Conservation (phyloP, 176 grass and related monocot genomes). For the Stipa capillata region DNA sequence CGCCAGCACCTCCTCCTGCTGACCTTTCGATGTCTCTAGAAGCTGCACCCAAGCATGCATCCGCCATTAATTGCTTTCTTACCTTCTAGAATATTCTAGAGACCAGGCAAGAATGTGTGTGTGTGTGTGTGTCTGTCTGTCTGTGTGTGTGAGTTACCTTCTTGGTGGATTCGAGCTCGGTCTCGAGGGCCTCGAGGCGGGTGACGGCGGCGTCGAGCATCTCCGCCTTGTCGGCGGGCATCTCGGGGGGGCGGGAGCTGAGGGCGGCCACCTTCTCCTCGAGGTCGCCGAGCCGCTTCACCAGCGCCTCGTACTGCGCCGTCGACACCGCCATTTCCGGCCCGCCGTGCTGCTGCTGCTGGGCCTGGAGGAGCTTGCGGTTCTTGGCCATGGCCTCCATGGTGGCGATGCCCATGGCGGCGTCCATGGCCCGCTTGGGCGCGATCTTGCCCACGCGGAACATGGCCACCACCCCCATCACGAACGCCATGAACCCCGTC, state of each 20-base stretch:
- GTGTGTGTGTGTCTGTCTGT: no score
- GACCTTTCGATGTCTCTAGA: conserved; percentile 45
- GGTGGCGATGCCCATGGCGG: conserved; percentile 40
- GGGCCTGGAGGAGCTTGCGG: conserved; percentile 29
- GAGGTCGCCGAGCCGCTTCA: conserved; percentile 63
- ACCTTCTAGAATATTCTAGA: not conserved
- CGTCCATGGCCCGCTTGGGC: conserved; percentile 53
- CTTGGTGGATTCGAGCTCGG: conserved; percentile 74
- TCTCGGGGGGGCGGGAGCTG: conserved; percentile 27
- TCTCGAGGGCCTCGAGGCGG: conserved; percentile 58
- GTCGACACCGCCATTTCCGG: conserved; percentile 30
- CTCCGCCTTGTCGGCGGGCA: conserved; percentile 64
- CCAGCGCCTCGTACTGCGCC: conserved; percentile 41
- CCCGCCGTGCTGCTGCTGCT: no score
- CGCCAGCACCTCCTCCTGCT: conserved; percentile 84
- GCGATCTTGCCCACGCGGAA: conserved; percentile 55
- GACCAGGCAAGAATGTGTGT: not conserved
- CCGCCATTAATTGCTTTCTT: not conserved
- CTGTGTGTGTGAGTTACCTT: conserved; percentile 29
- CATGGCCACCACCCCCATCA: conserved; percentile 81
- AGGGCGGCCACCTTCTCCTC: conserved; percentile 69
- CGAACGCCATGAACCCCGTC: conserved; percentile 77
- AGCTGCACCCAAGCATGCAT: conserved; percentile 47
- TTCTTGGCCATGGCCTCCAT: conserved; percentile 38
- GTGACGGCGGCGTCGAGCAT: conserved; percentile 46